Percentiles rank a stretch among this genome's conserved stretches.
phyloP scores from a whole-genome alignment of 2,329 filamentous ascomycete genomes.

The Penicillium sp. region DNA sequence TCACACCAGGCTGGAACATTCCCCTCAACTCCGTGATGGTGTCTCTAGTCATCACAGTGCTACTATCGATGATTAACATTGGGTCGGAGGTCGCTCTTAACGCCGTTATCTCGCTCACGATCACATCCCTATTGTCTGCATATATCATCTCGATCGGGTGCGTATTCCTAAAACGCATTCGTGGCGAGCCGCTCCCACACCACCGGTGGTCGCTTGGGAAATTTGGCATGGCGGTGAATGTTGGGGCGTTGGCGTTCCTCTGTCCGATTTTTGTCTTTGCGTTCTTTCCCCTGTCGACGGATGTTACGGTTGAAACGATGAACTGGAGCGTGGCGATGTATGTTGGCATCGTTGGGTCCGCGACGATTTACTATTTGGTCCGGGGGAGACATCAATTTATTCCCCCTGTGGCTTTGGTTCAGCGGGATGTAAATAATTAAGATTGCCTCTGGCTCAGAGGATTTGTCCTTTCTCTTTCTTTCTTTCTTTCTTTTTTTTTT shows the following conservation, averaged over 20 bases:
- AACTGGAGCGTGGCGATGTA: constrained; percentile 51
- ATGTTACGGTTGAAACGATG: constrained; percentile 40
- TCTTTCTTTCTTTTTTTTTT: not conserved
- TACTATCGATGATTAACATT: constrained; percentile 53
- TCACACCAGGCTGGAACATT: constrained; percentile 40
- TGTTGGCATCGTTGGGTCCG: constrained; percentile 43
- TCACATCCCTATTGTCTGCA: constrained; percentile 42
- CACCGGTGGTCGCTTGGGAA: constrained; percentile 48
- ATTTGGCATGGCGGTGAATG: constrained; percentile 46
- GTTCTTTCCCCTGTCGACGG: constrained; percentile 43
- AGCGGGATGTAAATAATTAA: constrained; percentile 22
- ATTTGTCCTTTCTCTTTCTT: too few relatives aligned
- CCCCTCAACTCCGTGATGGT: constrained; percentile 50
- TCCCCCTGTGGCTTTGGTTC: constrained; percentile 38
- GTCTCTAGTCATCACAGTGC: constrained; percentile 43
- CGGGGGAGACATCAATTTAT: constrained; percentile 43
- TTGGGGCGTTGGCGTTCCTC: constrained; percentile 41
- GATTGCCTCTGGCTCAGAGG: not conserved
- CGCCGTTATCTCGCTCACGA: constrained; percentile 44
- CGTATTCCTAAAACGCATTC: constrained; percentile 45
- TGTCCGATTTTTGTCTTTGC: constrained; percentile 42
- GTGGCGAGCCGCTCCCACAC: constrained; percentile 41
- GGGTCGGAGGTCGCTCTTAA: constrained; percentile 47
- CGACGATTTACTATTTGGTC: constrained; percentile 44
- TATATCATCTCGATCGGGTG: constrained; percentile 50